Percentiles rank a stretch among this genome's conserved stretches.
Conservation (phyloP, 2,329 filamentous ascomycete species). For the Didymella glomerata region DNA sequence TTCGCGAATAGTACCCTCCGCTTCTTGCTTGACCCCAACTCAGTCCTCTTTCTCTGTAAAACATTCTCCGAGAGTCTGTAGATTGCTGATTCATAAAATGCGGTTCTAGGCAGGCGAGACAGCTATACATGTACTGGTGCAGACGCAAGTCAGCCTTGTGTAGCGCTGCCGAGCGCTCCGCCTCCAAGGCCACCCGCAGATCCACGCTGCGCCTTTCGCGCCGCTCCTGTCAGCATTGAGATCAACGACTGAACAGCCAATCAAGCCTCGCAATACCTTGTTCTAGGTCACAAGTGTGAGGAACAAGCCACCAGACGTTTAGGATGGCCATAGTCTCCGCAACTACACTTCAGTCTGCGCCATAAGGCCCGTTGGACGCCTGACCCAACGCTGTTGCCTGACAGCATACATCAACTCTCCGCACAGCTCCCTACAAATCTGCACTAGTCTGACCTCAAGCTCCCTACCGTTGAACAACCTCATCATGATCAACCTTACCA, state of each 20-base stretch:
- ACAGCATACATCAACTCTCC: conserved; percentile 2
- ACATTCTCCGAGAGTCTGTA: neutral
- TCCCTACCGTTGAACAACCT: neutral
- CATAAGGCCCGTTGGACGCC: conserved; percentile 4
- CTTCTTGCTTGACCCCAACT: no score
- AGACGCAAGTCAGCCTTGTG: conserved; percentile 12
- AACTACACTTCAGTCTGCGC: neutral
- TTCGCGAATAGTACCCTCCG: neutral
- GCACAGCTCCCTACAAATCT: neutral
- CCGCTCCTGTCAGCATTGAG: neutral
- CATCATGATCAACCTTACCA: conserved; percentile 33
- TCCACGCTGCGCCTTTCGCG: conserved; percentile 9
- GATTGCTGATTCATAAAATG: neutral
- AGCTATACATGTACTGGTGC: no score
- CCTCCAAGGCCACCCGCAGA: conserved; percentile 25
- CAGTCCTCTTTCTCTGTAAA: neutral
- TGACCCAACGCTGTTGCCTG: conserved; percentile 10
- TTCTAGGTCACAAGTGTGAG: neutral
- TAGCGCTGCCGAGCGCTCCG: conserved; percentile 10
- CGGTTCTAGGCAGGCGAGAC: no score
- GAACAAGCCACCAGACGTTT: no score
- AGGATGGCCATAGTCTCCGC: neutral
- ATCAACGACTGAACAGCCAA: neutral
- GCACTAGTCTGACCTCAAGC: no score
- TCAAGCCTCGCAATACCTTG: neutral